Conservation (phyloP, 2,329 filamentous ascomycete species). For the Curvularia hawaiiensis region DNA sequence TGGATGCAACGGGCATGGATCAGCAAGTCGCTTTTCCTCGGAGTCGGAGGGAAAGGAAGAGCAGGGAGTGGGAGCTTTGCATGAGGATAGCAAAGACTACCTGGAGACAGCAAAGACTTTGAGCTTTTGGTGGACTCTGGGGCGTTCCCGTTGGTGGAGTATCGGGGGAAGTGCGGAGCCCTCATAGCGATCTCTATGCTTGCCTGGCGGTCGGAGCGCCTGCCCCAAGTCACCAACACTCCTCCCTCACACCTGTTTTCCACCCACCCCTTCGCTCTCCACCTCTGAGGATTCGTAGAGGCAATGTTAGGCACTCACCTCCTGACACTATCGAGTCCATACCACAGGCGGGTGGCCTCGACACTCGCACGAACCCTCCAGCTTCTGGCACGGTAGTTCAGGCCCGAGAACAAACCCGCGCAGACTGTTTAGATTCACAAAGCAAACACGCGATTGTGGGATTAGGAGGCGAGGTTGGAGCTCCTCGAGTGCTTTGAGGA, state of each 20-base stretch:
- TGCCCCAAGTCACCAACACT: too few relatives aligned
- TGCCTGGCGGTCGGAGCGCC: too few relatives aligned
- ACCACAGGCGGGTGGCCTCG: too few relatives aligned
- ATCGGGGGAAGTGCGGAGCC: slow-evolving; percentile 1
- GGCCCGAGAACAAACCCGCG: not conserved
- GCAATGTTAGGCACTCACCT: too few relatives aligned
- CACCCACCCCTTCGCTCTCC: too few relatives aligned
- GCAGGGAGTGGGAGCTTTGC: not conserved
- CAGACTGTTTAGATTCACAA: slow-evolving; percentile 9
- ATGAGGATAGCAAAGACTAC: not conserved
- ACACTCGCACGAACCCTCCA: too few relatives aligned
- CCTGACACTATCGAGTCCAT: too few relatives aligned
- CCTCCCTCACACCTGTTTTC: too few relatives aligned
- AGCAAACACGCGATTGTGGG: slow-evolving; percentile 4
- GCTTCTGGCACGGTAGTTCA: too few relatives aligned
- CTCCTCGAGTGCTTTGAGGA: slow-evolving; percentile 2
- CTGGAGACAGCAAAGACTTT: not conserved
- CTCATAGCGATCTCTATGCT: too few relatives aligned
- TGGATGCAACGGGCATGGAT: not conserved
- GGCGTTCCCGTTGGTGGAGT: not conserved
- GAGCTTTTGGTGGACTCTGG: not conserved
- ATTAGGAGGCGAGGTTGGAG: not conserved
- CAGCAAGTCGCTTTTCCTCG: not conserved
- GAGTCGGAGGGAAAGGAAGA: not conserved
- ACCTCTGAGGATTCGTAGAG: too few relatives aligned